phyloP scores from a whole-genome alignment of 495 filamentous ascomycete genomes.

The Hyaloscypha variabilis region DNA sequence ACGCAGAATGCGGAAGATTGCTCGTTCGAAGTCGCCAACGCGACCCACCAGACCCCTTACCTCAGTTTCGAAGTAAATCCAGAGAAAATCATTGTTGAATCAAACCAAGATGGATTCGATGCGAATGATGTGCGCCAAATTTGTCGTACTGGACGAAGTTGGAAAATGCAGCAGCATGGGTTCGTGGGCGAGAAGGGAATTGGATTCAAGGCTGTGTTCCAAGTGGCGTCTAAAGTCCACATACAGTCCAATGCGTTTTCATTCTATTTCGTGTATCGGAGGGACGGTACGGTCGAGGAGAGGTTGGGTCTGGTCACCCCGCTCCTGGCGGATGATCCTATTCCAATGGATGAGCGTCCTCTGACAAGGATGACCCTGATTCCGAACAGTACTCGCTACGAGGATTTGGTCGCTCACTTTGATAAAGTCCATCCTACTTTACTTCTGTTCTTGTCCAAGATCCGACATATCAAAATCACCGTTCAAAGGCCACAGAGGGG shows the following conservation, averaged over 20 bases:
- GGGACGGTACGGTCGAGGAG: background rate
- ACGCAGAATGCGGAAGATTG: conserved; percentile 18
- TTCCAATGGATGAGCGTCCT: background rate
- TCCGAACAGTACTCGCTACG: conserved; percentile 1
- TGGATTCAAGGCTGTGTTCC: conserved; percentile 52
- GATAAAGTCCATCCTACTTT: background rate
- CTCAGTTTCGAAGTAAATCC: conserved; percentile 38
- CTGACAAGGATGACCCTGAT: conserved; percentile 18
- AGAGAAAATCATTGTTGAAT: conserved; percentile 41
- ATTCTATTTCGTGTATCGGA: conserved; percentile 39
- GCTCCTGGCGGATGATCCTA: too few species aligned
- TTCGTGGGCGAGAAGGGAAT: conserved; percentile 51
- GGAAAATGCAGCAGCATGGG: conserved; percentile 34
- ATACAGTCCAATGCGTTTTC: conserved; percentile 42
- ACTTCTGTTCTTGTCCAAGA: conserved; percentile 17
- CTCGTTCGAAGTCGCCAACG: background rate
- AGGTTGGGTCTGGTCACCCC: too few species aligned
- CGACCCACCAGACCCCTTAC: conserved; percentile 28
- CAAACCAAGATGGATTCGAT: conserved; percentile 49
- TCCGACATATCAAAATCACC: conserved; percentile 3
- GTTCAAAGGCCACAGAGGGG: background rate
- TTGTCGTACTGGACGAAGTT: conserved; percentile 40
- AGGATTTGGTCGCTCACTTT: conserved; percentile 9
- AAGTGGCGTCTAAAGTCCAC: conserved; percentile 40
- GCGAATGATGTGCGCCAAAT: conserved; percentile 39